Conservation (phyloP, 179 eudicot genomes). For the Beta macrorhiza region DNA sequence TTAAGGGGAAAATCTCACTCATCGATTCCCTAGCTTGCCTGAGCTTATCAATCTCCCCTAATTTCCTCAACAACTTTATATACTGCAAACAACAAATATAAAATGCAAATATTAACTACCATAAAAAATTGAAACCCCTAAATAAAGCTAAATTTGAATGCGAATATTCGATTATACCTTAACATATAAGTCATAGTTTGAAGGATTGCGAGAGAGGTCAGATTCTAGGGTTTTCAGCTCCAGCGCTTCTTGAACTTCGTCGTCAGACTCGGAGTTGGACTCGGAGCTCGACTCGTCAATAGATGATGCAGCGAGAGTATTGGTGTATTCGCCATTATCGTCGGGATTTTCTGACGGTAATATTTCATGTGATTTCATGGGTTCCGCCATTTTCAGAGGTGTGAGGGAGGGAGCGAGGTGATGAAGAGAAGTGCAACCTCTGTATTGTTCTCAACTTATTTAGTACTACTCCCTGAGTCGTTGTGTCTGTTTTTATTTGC, state of each 20-base stretch:
- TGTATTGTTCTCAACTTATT: too few species aligned
- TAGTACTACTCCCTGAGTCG: too few species aligned
- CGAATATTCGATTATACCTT: conserved; percentile 42
- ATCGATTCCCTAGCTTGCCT: conserved; percentile 81
- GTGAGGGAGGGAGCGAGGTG: neutral
- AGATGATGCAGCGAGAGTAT: neutral
- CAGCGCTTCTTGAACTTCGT: conserved; percentile 45
- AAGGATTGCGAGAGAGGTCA: conserved; percentile 54
- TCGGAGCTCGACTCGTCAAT: conserved; percentile 35
- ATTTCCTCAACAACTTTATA: conserved; percentile 68
- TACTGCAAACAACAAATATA: conserved; percentile 43
- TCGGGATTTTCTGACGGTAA: neutral
- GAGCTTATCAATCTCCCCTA: conserved; percentile 83
- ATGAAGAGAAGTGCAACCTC: neutral
- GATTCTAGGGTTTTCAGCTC: conserved; percentile 71
- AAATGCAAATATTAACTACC: neutral
- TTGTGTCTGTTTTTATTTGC: too few species aligned
- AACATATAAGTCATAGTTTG: conserved; percentile 71
- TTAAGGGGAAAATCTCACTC: conserved; percentile 67
- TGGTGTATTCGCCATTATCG: neutral
- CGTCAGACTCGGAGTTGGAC: conserved; percentile 58
- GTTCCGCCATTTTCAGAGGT: conserved; percentile 7
- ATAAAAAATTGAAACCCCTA: neutral
- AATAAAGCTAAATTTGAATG: neutral
- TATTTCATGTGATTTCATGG: neutral